Percentiles rank a stretch among this genome's conserved stretches.
Evolutionary conservation across 2,329 filamentous ascomycete species (phyloP).

Genomic region (Penicillium expansum): DNA sequence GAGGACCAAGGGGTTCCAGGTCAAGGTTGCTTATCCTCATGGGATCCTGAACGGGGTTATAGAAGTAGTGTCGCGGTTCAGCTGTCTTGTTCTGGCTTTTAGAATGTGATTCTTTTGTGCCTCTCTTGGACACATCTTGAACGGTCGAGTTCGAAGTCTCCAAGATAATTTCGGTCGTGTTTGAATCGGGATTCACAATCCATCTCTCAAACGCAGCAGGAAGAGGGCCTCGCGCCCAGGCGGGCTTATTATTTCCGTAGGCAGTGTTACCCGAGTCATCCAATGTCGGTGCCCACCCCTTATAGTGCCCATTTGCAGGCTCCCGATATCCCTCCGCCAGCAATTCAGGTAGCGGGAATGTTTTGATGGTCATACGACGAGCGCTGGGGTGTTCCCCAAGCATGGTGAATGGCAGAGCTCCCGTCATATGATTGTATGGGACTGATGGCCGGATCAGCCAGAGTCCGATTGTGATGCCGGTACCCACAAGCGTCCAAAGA

Average conservation of each 20-base stretch:
- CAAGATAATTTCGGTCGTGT: not conserved
- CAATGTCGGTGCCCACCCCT: slow-evolving; percentile 30
- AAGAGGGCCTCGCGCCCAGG: slow-evolving; percentile 25
- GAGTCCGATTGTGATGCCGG: slow-evolving; percentile 17
- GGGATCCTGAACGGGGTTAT: slow-evolving; percentile 31
- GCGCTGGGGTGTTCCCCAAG: slow-evolving; percentile 14
- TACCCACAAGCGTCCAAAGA: slow-evolving; percentile 20
- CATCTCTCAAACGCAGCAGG: slow-evolving; percentile 30
- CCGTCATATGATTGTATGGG: slow-evolving; percentile 31
- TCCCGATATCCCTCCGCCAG: slow-evolving; percentile 23
- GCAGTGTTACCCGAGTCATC: slow-evolving; percentile 11
- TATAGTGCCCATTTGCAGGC: slow-evolving; percentile 23
- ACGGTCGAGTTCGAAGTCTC: not conserved
- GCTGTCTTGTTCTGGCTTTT: not conserved
- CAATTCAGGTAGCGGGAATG: slow-evolving; percentile 29
- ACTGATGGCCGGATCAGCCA: slow-evolving; percentile 26
- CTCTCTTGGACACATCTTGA: not conserved
- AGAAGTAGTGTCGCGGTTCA: slow-evolving; percentile 16
- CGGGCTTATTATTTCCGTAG: slow-evolving; percentile 12
- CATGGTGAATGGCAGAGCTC: slow-evolving; percentile 28
- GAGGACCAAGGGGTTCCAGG: slow-evolving; percentile 20
- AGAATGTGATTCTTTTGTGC: not conserved
- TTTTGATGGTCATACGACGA: slow-evolving; percentile 6
- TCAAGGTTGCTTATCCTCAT: slow-evolving; percentile 31
- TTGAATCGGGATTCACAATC: slow-evolving; percentile 6